These are phyloP conservation scores for Phaeomoniella chlamydospora DNA, from an alignment of 2,329 filamentous ascomycete species.

Conservation along the genomic window DNA sequence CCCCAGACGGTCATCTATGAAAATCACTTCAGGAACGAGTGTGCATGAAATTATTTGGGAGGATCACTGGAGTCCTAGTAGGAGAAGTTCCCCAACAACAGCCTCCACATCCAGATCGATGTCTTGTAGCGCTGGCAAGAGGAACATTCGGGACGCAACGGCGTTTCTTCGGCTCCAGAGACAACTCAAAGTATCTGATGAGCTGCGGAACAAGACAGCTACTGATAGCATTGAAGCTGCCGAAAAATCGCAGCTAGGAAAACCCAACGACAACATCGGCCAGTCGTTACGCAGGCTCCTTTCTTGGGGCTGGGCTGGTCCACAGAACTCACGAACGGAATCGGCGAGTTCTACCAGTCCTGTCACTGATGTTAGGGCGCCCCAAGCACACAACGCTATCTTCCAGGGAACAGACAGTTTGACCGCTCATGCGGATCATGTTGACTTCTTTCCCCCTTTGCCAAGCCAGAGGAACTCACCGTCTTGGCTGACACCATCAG, in stretches of 20 bases:
- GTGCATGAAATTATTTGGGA: slow-evolving; percentile 2
- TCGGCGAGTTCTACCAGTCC: neutral
- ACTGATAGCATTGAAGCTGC: neutral
- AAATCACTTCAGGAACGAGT: neutral
- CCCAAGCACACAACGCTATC: neutral
- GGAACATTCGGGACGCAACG: too few species aligned
- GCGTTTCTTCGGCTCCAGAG: neutral
- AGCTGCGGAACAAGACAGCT: neutral
- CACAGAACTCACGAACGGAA: neutral
- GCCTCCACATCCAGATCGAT: neutral
- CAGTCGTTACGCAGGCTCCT: neutral
- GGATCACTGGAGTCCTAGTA: neutral
- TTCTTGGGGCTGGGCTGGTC: neutral
- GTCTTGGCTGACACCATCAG: too few species aligned
- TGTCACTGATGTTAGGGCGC: too few species aligned
- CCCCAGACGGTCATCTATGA: neutral
- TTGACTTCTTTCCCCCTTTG: neutral
- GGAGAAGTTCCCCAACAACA: neutral
- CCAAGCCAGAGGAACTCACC: too few species aligned
- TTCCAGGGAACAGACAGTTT: neutral
- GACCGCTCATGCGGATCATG: neutral
- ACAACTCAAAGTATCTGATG: neutral
- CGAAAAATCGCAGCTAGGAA: neutral
- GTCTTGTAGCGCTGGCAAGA: too few species aligned
- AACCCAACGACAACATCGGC: neutral